phyloP scores from a whole-genome alignment of 208 protist species.

The Acanthamoeba lenticulata region DNA sequence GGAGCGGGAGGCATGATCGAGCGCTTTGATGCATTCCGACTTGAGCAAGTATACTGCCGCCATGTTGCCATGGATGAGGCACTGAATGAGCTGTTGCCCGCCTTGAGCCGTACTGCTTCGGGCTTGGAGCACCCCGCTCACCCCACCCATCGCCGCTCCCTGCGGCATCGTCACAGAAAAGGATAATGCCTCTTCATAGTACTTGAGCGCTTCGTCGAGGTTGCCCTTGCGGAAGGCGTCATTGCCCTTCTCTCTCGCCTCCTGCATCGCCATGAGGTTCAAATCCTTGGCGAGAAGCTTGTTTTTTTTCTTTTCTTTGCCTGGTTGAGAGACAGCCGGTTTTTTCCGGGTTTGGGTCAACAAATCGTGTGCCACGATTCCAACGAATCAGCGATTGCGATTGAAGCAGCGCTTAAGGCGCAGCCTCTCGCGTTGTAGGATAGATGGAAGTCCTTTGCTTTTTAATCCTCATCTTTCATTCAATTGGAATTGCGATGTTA shows the following conservation, averaged over 20 bases:
- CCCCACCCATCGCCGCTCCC: neutral
- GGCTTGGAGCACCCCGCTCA: neutral
- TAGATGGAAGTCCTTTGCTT: neutral
- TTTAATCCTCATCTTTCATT: neutral
- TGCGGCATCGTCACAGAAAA: neutral
- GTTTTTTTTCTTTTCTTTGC: neutral
- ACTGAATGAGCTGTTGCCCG: neutral
- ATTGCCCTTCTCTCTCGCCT: conserved; percentile 16
- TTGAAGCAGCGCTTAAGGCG: no score
- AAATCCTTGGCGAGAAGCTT: neutral
- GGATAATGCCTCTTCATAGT: conserved; percentile 6
- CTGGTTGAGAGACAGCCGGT: no score
- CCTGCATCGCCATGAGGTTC: neutral
- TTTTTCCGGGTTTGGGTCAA: no score
- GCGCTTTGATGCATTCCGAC: neutral
- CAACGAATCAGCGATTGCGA: no score
- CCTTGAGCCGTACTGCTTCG: neutral
- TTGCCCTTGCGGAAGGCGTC: neutral
- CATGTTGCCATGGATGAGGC: conserved; percentile 5
- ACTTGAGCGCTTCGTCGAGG: neutral
- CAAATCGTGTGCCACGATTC: no score
- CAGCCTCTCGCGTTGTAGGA: no score
- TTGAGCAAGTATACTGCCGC: conserved; percentile 21
- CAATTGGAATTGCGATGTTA: neutral
- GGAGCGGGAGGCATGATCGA: neutral